Conservation (phyloP, 2,329 filamentous ascomycete species). For the Passalora sequoiae region DNA sequence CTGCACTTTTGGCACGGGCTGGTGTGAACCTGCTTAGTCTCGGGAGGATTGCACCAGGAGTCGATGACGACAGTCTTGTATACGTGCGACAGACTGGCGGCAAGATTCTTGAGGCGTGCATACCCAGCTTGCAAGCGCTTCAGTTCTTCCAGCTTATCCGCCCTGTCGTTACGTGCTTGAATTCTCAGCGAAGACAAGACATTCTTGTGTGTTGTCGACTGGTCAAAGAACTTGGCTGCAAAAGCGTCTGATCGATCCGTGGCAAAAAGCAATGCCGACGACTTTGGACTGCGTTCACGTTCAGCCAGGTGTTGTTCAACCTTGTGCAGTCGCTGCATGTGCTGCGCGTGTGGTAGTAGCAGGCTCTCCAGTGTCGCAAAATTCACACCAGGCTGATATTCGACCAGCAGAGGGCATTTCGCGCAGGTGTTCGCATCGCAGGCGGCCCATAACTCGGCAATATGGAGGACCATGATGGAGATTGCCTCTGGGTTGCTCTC, state of each 20-base stretch:
- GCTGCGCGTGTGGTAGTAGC: constrained; percentile 43
- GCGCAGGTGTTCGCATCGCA: constrained; percentile 49
- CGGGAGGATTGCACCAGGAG: constrained; percentile 20
- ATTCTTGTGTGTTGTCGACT: constrained; percentile 18
- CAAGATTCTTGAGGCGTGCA: not conserved
- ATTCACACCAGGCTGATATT: constrained; percentile 51
- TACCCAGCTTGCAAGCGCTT: not conserved
- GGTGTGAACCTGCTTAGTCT: constrained; percentile 29
- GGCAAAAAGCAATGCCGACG: constrained; percentile 37
- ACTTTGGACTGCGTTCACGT: constrained; percentile 28
- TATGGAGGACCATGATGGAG: constrained; percentile 49
- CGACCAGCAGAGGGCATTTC: constrained; percentile 44
- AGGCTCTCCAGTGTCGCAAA: constrained; percentile 51
- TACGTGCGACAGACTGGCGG: constrained; percentile 4
- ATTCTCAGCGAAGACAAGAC: constrained; percentile 35
- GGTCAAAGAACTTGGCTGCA: constrained; percentile 44
- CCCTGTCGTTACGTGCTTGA: constrained; percentile 27
- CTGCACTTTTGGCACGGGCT: constrained; percentile 43
- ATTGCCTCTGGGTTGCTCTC: constrained; percentile 45
- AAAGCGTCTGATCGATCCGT: constrained; percentile 34
- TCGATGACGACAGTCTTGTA: constrained; percentile 15
- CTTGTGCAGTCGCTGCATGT: constrained; percentile 48
- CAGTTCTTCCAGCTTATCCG: constrained; percentile 40
- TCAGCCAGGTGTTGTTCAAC: constrained; percentile 49
- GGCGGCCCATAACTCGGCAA: constrained; percentile 55